phyloP scores from a whole-genome alignment of 2,329 filamentous ascomycete genomes.

The Fusarium napiforme region DNA sequence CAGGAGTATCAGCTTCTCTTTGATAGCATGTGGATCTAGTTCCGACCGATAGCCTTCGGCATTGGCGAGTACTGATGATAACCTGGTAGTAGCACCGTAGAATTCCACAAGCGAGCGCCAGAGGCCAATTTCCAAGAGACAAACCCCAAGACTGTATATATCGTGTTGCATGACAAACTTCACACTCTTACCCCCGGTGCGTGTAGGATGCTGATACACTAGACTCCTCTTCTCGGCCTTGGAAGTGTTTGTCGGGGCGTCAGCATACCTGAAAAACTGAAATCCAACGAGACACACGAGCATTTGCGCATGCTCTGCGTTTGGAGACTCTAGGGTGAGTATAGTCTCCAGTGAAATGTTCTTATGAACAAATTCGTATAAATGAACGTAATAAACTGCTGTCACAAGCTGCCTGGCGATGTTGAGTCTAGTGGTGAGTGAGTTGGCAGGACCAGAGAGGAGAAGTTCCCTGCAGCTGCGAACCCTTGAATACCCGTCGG shows the following conservation, averaged over 20 bases:
- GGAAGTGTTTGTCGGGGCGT: not conserved
- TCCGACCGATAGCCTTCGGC: rapidly evolving
- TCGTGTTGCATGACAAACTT: not conserved
- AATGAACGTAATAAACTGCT: not conserved
- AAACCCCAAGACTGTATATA: not conserved
- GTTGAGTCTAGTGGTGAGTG: not conserved
- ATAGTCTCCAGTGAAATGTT: not conserved
- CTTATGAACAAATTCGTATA: not conserved
- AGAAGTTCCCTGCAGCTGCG: not conserved
- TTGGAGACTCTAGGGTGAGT: too few species aligned
- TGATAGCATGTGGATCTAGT: too few species aligned
- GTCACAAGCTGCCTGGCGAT: not conserved
- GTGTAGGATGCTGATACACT: not conserved
- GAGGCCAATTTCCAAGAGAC: not conserved
- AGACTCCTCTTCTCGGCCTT: not conserved
- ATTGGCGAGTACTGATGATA: too few species aligned
- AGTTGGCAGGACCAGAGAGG: not conserved
- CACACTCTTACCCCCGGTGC: rapidly evolving
- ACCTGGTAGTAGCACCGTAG: not conserved
- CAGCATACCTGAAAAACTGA: not conserved
- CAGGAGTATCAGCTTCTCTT: too few species aligned
- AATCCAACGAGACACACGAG: not conserved
- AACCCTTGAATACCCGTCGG: not conserved
- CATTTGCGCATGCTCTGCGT: not conserved
- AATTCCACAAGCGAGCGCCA: not conserved